These are phyloP conservation scores for Leishmania major DNA, from an alignment of 208 protist species.

Conservation along the genomic window DNA sequence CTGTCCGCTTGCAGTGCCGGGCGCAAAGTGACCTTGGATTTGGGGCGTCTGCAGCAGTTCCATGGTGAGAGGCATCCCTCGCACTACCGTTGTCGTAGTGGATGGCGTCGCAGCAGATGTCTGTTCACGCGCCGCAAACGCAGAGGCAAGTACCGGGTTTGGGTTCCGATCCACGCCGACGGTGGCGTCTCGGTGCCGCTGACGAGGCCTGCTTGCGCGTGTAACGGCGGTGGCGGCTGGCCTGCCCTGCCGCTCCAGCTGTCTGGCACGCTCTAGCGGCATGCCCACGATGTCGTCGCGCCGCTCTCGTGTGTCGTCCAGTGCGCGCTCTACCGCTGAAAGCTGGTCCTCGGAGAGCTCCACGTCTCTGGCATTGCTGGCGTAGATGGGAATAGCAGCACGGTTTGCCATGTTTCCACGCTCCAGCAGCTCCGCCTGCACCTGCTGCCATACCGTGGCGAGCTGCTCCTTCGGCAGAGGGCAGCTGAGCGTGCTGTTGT, in stretches of 20 bases:
- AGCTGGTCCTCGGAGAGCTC: constrained; percentile 49
- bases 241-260: constrained; percentile 19
- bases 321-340: constrained; percentile 29
- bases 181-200: background rate
- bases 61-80: constrained; percentile 32
- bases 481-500: constrained; percentile 39
- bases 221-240: background rate
- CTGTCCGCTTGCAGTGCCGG: background rate
- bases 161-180: no score
- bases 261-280: constrained; percentile 40
- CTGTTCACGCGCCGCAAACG: background rate
- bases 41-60: constrained; percentile 41
- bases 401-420: constrained; percentile 36
- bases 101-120: background rate
- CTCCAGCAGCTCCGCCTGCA: constrained; percentile 38
- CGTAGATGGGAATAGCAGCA: constrained; percentile 67
- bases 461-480: constrained; percentile 62
- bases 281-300: constrained; percentile 68
- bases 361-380: constrained; percentile 36
- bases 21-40: constrained; percentile 22
- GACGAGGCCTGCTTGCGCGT: background rate
- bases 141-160: background rate
- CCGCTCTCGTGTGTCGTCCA: constrained; percentile 43
- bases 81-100: background rate
- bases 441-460: constrained; percentile 53